Base-by-base conservation (phyloP, 2,329 filamentous ascomycete genomes). In the Diaporthe velutina region DNA sequence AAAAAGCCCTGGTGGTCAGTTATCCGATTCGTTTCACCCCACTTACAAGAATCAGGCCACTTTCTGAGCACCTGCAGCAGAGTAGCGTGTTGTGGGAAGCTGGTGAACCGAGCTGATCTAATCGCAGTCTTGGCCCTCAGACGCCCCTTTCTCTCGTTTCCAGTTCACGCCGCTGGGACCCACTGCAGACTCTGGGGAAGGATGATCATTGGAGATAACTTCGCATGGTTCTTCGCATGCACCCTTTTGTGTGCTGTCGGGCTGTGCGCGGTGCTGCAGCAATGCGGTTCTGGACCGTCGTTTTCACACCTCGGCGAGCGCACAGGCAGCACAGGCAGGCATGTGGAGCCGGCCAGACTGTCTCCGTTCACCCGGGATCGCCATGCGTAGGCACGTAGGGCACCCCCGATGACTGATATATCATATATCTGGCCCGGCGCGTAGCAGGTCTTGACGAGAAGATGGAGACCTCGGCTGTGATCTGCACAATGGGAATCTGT, bases 1-100 rank as follows among this genome's bases (percentile, higher is more conserved):
- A n/a, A 35, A 66, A 66, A 25, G 28, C 13, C 42, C 19, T n/a
- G 19, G 19, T 66, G 61, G 42, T 17, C 28, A 35, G 40, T 33
- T 66, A 35, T 9, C 42, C 12, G 61, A 35, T 50, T n/a, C 22
- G 61, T 25, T 66, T 66, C 42, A 50, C 42, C 42, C 61, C 61
- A 66, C 61, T 33, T 30, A 40, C 58, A 64, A 33, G 19, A 64
- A 72, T 74, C 74, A 76, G 42, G 68, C 75, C 75, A 76, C 73
- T 76, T 75, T 75, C 30, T 61, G 45, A 58, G 50, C 50, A 35
- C 70, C 50, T 73, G 64, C 73, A 75, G 64, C 33, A 66, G 60
- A 54, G 40, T 76, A 64, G 74, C 73, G 30, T 73, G 72, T 50
- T 66, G 40, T 55, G 25, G 25, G 30, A 30, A 42, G 35, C 30